Conservation (phyloP, 202 grass and related monocot genomes). For the Setaria viridis region DNA sequence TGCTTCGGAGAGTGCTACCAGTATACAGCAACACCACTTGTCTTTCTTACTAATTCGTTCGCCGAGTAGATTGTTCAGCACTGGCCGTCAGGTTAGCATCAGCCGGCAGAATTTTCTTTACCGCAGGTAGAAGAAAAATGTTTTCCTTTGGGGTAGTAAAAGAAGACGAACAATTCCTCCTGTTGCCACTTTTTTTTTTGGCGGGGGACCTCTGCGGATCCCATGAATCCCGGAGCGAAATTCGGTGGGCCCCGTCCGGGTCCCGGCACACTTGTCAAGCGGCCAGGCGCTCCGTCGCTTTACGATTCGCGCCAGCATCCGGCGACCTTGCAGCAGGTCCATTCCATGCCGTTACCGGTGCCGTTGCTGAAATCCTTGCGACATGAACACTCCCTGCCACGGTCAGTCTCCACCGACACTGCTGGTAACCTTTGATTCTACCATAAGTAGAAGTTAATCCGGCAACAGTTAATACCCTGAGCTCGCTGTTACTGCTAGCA, state of each 20-base stretch:
- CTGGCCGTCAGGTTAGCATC: constrained; percentile 13
- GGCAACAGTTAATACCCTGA: background rate
- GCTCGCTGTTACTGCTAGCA: background rate
- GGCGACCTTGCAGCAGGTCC: constrained; percentile 20
- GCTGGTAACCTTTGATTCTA: constrained; percentile 13
- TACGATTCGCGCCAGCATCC: too few species aligned
- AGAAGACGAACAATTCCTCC: constrained; percentile 35
- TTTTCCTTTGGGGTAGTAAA: background rate
- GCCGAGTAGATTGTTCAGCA: background rate
- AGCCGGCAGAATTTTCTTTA: background rate
- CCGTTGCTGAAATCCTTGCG: constrained; percentile 5
- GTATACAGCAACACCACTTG: background rate
- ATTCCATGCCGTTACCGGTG: background rate
- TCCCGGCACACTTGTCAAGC: constrained; percentile 15
- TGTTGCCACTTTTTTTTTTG: constrained; percentile 43
- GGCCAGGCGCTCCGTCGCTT: background rate
- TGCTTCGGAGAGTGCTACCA: background rate
- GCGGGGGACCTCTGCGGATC: constrained; percentile 48
- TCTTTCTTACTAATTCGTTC: background rate
- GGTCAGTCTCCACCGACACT: constrained; percentile 35
- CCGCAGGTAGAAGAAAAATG: background rate
- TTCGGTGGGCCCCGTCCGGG: background rate
- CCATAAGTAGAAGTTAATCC: constrained; percentile 14
- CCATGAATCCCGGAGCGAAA: constrained; percentile 46
- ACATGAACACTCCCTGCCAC: background rate